A percentile compares a stretch with the other conserved stretches of the same genome.
Conservation (phyloP, 805 yeast species). For the Candida taoyuanica region DNA sequence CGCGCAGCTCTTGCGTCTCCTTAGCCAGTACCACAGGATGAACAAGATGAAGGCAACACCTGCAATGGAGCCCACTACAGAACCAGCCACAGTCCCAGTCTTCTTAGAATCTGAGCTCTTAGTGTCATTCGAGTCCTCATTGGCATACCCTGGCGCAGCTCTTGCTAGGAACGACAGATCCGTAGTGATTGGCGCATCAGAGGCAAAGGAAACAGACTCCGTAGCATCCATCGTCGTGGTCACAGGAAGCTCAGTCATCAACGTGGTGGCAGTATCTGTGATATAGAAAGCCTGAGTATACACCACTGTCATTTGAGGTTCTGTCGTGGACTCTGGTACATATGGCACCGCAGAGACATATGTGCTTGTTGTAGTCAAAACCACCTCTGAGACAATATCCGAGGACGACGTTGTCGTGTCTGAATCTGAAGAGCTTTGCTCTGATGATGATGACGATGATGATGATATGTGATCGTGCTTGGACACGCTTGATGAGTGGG, state of each 20-base stretch:
- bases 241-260: conserved; percentile 19
- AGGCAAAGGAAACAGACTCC: not conserved
- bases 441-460: not conserved
- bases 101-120: conserved; percentile 3
- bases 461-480: not conserved
- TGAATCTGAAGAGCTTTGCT: too few relatives aligned
- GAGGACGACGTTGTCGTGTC: not conserved
- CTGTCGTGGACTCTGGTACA: conserved; percentile 4
- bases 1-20: conserved; percentile 7
- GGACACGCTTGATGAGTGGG: not conserved
- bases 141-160: conserved; percentile 8
- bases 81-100: conserved; percentile 24
- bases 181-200: conserved; percentile 12
- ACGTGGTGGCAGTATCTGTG: conserved; percentile 18
- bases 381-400: not conserved
- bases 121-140: not conserved
- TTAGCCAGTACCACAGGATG: conserved; percentile 15
- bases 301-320: conserved; percentile 11
- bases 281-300: conserved; percentile 20
- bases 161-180: conserved; percentile 19
- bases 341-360: conserved; percentile 6
- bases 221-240: conserved; percentile 6
- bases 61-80: conserved; percentile 25
- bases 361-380: conserved; percentile 4
- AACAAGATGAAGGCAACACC: conserved; percentile 17